Evolutionary conservation across 2,329 filamentous ascomycete genomes (phyloP), one percentile per base, ranked within the genome.

Genomic region (Fusarium solani-melongenae): DNA sequence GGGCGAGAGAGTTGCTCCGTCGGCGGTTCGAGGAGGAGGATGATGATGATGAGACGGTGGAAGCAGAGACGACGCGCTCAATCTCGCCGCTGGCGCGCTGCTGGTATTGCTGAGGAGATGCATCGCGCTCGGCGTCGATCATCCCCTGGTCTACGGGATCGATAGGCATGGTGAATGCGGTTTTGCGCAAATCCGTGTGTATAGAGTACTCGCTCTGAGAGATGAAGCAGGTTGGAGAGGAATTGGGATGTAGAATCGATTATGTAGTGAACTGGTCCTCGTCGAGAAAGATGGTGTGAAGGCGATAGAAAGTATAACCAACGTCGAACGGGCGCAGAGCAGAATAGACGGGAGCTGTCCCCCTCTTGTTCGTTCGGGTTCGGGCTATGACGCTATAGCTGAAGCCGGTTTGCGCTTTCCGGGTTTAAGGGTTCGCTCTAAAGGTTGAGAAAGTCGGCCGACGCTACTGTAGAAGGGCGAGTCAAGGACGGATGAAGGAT

Each of bases 51-150:
- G 87, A 87, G 36, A 86, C 86, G 17, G 83, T 81, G 6, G 88
- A 88, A 3, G 84, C 83, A 6, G 89, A 88, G 22, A 85, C 76
- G n/a, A 90, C 88, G 38, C 91, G 88, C 77, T 91, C 89, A 70
- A 93, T 89, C 83, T 88, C 87, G 75, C 86, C 79, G 78, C 85
- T 89, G 36, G 83, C 78, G 64, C 86, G 85, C 57, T 71, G 80
- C 17, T 79, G 79, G 68, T 84, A 81, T 66, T 71, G 79, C 29
- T 78, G 77, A 17, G 84, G 85, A 46, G 84, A 86, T 56, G 90
- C 90, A 73, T 88, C 87, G 67, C 80, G 82, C 82, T 92, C 91
- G 46, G 88, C 88, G 36, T 81, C 83, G 70, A 84, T 80, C 76
- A 92, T 80, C 71, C 88, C 85, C 67, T 83, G 84, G 79, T 92